Conservation (phyloP, 2,329 filamentous ascomycete genomes). For the Colletotrichum karsti region DNA sequence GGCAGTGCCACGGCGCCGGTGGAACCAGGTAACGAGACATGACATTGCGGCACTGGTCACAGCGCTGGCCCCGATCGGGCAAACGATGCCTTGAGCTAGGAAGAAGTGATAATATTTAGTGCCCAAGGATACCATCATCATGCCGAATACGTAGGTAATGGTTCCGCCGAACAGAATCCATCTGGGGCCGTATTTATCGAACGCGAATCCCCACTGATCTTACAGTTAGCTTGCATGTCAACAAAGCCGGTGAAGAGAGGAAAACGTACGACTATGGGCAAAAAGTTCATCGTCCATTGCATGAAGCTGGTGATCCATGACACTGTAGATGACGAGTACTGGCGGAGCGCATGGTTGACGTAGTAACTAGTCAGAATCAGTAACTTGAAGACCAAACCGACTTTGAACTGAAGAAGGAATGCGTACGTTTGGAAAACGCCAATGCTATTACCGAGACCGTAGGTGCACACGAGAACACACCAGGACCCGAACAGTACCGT, state of each 20-base stretch:
- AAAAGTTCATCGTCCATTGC: constrained; percentile 55
- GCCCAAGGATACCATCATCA: constrained; percentile 70
- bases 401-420: no score
- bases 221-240: not conserved
- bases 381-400: no score
- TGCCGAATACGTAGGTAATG: constrained; percentile 65
- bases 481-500: constrained; percentile 59
- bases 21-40: constrained; percentile 59
- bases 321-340: constrained; percentile 59
- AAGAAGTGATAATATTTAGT: constrained; percentile 53
- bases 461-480: constrained; percentile 53
- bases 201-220: constrained; percentile 56
- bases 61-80: constrained; percentile 49
- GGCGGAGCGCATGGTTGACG: constrained; percentile 52
- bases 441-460: constrained; percentile 52
- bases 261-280: constrained; percentile 53
- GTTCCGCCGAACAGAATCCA: constrained; percentile 63
- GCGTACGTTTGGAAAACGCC: constrained; percentile 62
- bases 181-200: constrained; percentile 71
- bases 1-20: constrained; percentile 57
- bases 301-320: constrained; percentile 65
- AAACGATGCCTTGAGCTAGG: constrained; percentile 51
- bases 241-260: constrained; percentile 47
- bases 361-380: constrained; percentile 51
- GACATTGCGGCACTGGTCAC: constrained; percentile 54